Evolutionary conservation across 2,329 filamentous ascomycete species (phyloP).

Genomic region (Fusarium sp.): DNA sequence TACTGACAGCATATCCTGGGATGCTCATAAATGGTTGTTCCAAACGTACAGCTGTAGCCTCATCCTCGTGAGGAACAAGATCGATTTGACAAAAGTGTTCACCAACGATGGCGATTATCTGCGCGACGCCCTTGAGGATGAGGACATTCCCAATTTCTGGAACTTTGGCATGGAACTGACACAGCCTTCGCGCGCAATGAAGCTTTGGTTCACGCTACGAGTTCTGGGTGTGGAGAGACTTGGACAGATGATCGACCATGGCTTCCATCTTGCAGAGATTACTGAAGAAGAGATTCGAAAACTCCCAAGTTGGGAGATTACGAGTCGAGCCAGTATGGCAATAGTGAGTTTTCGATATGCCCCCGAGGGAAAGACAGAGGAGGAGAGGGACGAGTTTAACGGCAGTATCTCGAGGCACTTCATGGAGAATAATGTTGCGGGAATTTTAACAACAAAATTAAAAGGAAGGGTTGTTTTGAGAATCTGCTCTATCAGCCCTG

Average conservation of each 20-base stretch:
- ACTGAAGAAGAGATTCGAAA: constrained; percentile 3
- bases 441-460: constrained; percentile 20
- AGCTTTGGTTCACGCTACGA: constrained; percentile 19
- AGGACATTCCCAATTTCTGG: constrained; percentile 28
- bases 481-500: constrained; percentile 17
- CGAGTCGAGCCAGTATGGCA: constrained; percentile 23
- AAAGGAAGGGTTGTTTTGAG: constrained; percentile 3
- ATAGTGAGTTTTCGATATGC: constrained; percentile 26
- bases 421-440: neutral
- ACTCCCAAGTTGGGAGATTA: constrained; percentile 2
- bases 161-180: constrained; percentile 23
- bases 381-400: constrained; percentile 9
- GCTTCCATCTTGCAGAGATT: constrained; percentile 7
- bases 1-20: constrained; percentile 30
- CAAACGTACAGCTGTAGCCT: constrained; percentile 26
- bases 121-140: constrained; percentile 21
- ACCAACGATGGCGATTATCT: constrained; percentile 23
- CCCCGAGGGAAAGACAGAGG: neutral
- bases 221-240: constrained; percentile 12
- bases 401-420: constrained; percentile 8
- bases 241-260: constrained; percentile 14
- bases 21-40: constrained; percentile 24
- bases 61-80: constrained; percentile 5
- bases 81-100: constrained; percentile 11
- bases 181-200: constrained; percentile 13